A percentile compares a stretch with the other conserved stretches of the same genome.
These are phyloP conservation scores for Ustanciosporium gigantosporum DNA, from an alignment of 1,284 basidiomycete genomes.

Conservation along the genomic window DNA sequence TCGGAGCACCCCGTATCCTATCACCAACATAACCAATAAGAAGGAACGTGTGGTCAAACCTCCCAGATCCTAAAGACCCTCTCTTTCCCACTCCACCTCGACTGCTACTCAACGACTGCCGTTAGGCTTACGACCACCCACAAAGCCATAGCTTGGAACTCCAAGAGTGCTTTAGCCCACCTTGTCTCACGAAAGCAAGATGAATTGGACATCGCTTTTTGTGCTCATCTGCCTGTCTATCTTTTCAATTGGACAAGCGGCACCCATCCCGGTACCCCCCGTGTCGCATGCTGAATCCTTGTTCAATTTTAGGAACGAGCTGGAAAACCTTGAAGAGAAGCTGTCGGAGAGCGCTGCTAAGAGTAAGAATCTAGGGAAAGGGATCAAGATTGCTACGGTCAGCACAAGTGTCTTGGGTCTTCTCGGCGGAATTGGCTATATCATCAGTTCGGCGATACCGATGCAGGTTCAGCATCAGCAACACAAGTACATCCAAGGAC, in stretches of 20 bases:
- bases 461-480: not conserved
- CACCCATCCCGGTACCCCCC: not conserved
- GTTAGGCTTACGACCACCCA: too few relatives aligned
- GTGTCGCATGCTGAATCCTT: too few relatives aligned
- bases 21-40: too few relatives aligned
- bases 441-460: slow-evolving; percentile 2
- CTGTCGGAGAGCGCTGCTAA: not conserved
- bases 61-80: too few relatives aligned
- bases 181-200: too few relatives aligned
- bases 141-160: too few relatives aligned
- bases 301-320: not conserved
- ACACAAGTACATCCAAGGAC: not conserved
- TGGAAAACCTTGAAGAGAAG: not conserved
- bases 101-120: too few relatives aligned
- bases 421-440: slow-evolving; percentile 3
- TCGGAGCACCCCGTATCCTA: too few relatives aligned
- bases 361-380: not conserved
- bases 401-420: not conserved
- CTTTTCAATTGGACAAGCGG: not conserved
- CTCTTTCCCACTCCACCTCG: too few relatives aligned
- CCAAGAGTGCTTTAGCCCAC: too few relatives aligned
- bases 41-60: too few relatives aligned
- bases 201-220: not conserved
- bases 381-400: not conserved
- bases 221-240: not conserved